These are phyloP conservation scores for Xylaria palmicola DNA, from an alignment of 495 filamentous ascomycete genomes.

Conservation along the genomic window DNA sequence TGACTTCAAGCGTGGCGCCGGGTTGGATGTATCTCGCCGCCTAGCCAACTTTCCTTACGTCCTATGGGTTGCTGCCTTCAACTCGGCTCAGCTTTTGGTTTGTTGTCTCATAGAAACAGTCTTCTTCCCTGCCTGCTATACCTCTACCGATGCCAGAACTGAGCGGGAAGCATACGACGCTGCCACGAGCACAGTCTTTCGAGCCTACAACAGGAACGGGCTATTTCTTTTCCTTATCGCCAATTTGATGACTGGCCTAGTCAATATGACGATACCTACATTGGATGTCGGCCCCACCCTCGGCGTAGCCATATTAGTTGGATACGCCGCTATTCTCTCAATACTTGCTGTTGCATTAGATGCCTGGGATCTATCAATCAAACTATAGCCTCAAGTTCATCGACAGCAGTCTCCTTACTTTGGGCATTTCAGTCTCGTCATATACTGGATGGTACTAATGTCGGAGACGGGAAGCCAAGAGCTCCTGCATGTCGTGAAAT, in stretches of 20 bases:
- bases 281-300: conserved; percentile 59
- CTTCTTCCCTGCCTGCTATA: conserved; percentile 72
- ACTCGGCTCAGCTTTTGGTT: conserved; percentile 70
- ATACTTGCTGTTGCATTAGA: conserved; percentile 70
- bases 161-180: conserved; percentile 60
- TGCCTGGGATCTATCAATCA: conserved; percentile 69
- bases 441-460: not conserved
- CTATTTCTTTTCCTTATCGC: conserved; percentile 83
- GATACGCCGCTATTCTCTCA: conserved; percentile 67
- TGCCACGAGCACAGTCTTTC: conserved; percentile 74
- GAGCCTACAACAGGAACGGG: conserved; percentile 86
- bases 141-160: conserved; percentile 43
- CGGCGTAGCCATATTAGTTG: conserved; percentile 72
- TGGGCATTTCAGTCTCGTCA: not conserved
- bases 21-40: conserved; percentile 76
- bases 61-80: conserved; percentile 88
- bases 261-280: conserved; percentile 84
- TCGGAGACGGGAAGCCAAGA: not conserved
- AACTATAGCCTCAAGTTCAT: conserved; percentile 49
- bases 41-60: conserved; percentile 93
- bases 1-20: conserved; percentile 65
- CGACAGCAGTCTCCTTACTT: not conserved
- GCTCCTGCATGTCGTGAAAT: not conserved
- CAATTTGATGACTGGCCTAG: conserved; percentile 82
- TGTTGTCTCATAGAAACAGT: conserved; percentile 75